Evolutionary conservation across 2,329 filamentous ascomycete species (phyloP).

Genomic region (Colletotrichum cereale): DNA sequence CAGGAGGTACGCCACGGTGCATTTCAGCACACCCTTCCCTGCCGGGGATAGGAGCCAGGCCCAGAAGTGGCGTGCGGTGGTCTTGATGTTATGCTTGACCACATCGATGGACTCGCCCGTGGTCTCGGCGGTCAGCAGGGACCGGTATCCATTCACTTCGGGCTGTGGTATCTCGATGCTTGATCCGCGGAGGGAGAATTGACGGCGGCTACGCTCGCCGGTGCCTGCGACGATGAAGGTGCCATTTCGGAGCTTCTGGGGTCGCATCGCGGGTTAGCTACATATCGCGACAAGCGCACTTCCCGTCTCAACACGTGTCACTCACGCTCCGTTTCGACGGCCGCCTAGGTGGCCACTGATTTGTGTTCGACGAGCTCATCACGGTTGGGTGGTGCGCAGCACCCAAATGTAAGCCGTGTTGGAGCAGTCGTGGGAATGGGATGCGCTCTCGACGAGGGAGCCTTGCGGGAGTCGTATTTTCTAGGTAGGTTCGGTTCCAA

Average conservation of each 20-base stretch:
- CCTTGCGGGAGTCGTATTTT: slow-evolving; percentile 4
- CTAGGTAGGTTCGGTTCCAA: slow-evolving; percentile 7
- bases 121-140: slow-evolving; percentile 53
- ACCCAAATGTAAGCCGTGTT: slow-evolving; percentile 32
- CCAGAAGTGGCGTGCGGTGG: slow-evolving; percentile 58
- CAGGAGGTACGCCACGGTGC: slow-evolving; percentile 88
- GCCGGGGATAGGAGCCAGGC: slow-evolving; percentile 77
- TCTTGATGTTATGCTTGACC: slow-evolving; percentile 53
- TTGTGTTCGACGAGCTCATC: slow-evolving; percentile 41
- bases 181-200: slow-evolving; percentile 79
- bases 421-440: slow-evolving; percentile 46
- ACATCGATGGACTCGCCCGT: slow-evolving; percentile 51
- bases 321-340: slow-evolving; percentile 62
- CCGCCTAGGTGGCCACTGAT: slow-evolving; percentile 56
- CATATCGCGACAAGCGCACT: slow-evolving; percentile 5
- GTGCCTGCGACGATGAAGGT: slow-evolving; percentile 90
- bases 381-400: slow-evolving; percentile 39
- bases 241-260: slow-evolving; percentile 81
- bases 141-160: slow-evolving; percentile 49
- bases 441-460: slow-evolving; percentile 40
- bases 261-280: slow-evolving; percentile 21
- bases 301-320: slow-evolving; percentile 20
- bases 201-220: slow-evolving; percentile 84
- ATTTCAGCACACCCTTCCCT: slow-evolving; percentile 88
- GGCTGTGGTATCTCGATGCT: slow-evolving; percentile 48